Evolutionary conservation across 495 filamentous ascomycete genomes (phyloP), one percentile per base, ranked within the genome.

Genomic region (Parathielavia appendiculata): DNA sequence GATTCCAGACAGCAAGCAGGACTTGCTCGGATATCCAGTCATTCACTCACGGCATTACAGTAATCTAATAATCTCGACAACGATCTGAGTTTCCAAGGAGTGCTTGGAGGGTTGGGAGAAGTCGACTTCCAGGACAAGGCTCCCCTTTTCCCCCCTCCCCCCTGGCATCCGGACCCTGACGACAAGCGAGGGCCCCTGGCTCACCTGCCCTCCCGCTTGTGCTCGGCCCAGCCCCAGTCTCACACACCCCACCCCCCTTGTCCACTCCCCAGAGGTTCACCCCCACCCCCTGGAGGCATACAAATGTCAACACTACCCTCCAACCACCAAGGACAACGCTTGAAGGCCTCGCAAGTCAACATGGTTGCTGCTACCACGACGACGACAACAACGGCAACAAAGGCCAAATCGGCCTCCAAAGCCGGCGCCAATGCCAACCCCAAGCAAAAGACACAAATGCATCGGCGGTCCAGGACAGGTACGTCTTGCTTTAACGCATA

Each of bases 391-490:
- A 65, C 60, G 34, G 56, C 59, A 17, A 75, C 77, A 72, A 83
- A 83, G 67, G 64, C 74, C 55, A 83, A 83, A 75, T 61, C 78
- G 66, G 72, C 77, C 67, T 67, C 75, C 54, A 81, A 80, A 71
- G 69, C 74, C 57, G 71, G 54, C 66, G 75, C 68, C 72, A 76
- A 73, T 75, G 76, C 69, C 60, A 82, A 67, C 74, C 73, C 80
- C 61, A 85, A 87, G 71, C 74, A 77, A 65, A 82, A 85, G 68
- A 75, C 81, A 66, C 92, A 93, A 78, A 89, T 90, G 80, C 92
- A 97, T 73, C 86, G 90, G 67, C 82, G 92, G 64, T 97, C 92
- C 64, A 86, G 92, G 68, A 93, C 91, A 82, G 92, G 92, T 95
- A 77, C 60, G 86, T 73, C 53, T 44, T 43, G 41, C 54, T 47